Evolutionary conservation across 345 rosid genomes (phyloP).

Genomic region (Lumnitzera littorea): DNA sequence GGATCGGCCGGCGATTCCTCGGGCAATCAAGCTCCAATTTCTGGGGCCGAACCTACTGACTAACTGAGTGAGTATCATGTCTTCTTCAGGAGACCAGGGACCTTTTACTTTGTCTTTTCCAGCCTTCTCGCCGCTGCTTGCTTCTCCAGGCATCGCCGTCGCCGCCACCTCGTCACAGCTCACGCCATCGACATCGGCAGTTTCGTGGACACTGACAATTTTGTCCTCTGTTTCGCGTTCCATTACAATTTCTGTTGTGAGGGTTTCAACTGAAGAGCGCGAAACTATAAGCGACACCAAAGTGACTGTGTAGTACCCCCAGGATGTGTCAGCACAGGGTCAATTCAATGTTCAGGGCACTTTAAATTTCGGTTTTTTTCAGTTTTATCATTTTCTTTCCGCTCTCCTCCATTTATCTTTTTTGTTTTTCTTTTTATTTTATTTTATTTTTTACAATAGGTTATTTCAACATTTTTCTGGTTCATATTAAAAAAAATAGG

Average conservation of each 20-base stretch:
- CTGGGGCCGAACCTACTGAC: conserved; percentile 46
- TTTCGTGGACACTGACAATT: not conserved
- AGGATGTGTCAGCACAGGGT: no score
- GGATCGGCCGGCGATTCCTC: conserved; percentile 66
- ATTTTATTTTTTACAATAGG: no score
- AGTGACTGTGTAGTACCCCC: no score
- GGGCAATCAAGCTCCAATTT: conserved; percentile 72
- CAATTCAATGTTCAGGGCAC: no score
- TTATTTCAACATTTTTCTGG: no score
- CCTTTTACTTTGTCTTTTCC: conserved; percentile 41
- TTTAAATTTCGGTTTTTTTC: no score
- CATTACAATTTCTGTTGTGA: conserved; percentile 5
- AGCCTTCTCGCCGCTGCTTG: conserved; percentile 15
- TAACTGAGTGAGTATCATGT: conserved; percentile 33
- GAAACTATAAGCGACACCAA: no score
- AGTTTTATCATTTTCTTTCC: no score
- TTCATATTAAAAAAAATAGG: no score
- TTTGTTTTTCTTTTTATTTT: no score
- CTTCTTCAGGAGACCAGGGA: conserved; percentile 63
- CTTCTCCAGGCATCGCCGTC: conserved; percentile 16
- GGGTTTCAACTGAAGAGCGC: not conserved
- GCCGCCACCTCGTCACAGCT: conserved; percentile 13
- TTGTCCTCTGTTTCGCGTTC: conserved; percentile 1
- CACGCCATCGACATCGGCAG: conserved; percentile 1
- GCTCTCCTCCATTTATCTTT: no score